Conservation (phyloP, 805 yeast genomes). For the Torulaspora indica region DNA sequence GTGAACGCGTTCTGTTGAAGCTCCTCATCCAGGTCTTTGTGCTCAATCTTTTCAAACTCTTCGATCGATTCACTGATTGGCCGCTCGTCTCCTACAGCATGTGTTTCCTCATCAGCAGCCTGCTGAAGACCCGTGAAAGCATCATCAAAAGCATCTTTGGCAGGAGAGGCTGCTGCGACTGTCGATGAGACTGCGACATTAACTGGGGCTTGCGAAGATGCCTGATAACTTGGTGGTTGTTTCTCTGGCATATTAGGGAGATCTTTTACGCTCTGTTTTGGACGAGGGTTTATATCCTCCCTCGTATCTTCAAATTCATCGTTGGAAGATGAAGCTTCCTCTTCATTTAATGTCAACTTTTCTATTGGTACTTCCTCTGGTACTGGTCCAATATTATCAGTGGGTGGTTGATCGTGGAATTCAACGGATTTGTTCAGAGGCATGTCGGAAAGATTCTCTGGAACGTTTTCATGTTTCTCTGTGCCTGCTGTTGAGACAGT, state of each 20-base stretch:
- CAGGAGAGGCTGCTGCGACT: constrained; percentile 9
- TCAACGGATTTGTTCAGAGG: not conserved
- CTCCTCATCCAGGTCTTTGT: constrained; percentile 27
- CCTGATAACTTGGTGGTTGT: not conserved
- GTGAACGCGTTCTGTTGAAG: constrained; percentile 26
- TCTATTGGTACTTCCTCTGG: constrained; percentile 43
- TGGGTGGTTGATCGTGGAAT: too few species aligned
- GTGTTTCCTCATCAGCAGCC: constrained; percentile 40
- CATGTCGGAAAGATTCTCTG: not conserved
- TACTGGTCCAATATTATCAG: too few species aligned
- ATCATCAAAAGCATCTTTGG: constrained; percentile 37
- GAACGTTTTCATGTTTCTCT: not conserved
- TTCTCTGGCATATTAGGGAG: not conserved
- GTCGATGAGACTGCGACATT: not conserved
- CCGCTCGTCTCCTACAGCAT: constrained; percentile 28
- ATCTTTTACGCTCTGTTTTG: not conserved
- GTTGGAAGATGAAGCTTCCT: constrained; percentile 45
- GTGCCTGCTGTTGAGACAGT: constrained; percentile 23
- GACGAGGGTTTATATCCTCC: constrained; percentile 16
- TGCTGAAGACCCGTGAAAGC: constrained; percentile 45
- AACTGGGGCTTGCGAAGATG: not conserved
- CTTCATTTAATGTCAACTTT: constrained; percentile 48
- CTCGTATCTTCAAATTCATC: constrained; percentile 39
- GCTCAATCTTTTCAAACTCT: constrained; percentile 28
- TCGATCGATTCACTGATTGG: constrained; percentile 26